These are phyloP conservation scores for Apostasia ramifera DNA, from an alignment of 106 monocot species.

Conservation along the genomic window DNA sequence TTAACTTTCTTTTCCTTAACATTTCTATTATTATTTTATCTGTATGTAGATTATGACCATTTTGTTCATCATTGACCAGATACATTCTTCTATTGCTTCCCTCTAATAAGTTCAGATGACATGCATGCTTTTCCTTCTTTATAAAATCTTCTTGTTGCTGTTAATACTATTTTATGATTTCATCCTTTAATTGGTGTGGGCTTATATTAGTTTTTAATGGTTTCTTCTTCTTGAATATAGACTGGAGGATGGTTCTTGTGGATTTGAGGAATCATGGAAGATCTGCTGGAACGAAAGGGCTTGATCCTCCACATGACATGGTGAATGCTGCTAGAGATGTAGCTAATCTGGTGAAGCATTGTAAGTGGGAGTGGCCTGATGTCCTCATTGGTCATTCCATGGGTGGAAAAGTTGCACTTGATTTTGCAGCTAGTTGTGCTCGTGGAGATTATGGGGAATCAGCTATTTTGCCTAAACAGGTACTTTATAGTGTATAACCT, in stretches of 20 bases:
- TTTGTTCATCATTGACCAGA: too few species aligned
- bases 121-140: neutral
- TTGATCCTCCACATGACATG: slow-evolving; percentile 77
- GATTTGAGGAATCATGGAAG: slow-evolving; percentile 94
- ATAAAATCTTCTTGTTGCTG: neutral
- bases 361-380: slow-evolving; percentile 88
- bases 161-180: neutral
- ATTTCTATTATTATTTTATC: too few species aligned
- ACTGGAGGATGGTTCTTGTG: slow-evolving; percentile 88
- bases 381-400: slow-evolving; percentile 88
- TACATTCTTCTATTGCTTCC: neutral
- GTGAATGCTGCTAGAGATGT: slow-evolving; percentile 69
- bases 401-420: slow-evolving; percentile 93
- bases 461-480: slow-evolving; percentile 79
- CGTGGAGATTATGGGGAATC: slow-evolving; percentile 73
- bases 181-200: neutral
- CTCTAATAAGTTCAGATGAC: neutral
- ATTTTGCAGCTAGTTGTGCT: slow-evolving; percentile 58
- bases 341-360: slow-evolving; percentile 67
- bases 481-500: slow-evolving; percentile 6
- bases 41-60: too few species aligned
- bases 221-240: slow-evolving; percentile 14
- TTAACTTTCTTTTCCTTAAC: too few species aligned
- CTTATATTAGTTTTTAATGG: neutral
- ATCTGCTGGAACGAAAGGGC: slow-evolving; percentile 55